Evolutionary conservation across 306 rosid genomes (phyloP), one percentile per base, ranked within the genome.

Genomic region (Lathyrus aphaca): DNA sequence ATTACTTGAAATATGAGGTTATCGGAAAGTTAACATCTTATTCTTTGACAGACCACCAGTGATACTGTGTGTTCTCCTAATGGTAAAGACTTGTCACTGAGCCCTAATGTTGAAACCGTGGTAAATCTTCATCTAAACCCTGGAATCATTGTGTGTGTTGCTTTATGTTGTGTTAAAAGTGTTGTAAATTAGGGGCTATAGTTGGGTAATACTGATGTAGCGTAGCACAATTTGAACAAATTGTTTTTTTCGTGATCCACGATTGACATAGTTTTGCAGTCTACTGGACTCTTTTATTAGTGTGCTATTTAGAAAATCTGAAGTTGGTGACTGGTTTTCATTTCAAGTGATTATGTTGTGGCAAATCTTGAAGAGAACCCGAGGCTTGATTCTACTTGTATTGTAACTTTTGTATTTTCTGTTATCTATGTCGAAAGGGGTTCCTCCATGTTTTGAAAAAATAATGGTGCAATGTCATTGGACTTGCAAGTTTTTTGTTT

Each of bases 51-150:
- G 81, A 62, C 19, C 38, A 46, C 69, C 2, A 73, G 13, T 5
- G 2, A 60, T 6, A 64, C 69, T 4, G n/a, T 45, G 69, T 82
- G 70, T 78, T 74, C 78, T 58, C 46, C 60, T 3, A 43, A 29
- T 38, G 48, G 71, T 56, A 66, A 74, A 61, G 49, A 27, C 60
- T 82, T 78, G 69, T 66, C 78, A 13, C 56, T 53, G 17, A 71
- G 46, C 68, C 81, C 77, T 10, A 60, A 71, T 60, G 66, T 78
- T 37, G 75, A 78, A 14, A 74, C 78, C 70, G 30, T 57, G 83
- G 86, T 82, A 82, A 71, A 27, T 27, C 29, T 27, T 27, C 29
- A 27, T 27, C 32, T 29, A 29, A 29, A 3, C 32, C 32, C 32
- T 29, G 32, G 32, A 3, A 29, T 29, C 32, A 29, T 29, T 29